phyloP scores from a whole-genome alignment of 306 rosid genomes.

The Sicyos edulis region DNA sequence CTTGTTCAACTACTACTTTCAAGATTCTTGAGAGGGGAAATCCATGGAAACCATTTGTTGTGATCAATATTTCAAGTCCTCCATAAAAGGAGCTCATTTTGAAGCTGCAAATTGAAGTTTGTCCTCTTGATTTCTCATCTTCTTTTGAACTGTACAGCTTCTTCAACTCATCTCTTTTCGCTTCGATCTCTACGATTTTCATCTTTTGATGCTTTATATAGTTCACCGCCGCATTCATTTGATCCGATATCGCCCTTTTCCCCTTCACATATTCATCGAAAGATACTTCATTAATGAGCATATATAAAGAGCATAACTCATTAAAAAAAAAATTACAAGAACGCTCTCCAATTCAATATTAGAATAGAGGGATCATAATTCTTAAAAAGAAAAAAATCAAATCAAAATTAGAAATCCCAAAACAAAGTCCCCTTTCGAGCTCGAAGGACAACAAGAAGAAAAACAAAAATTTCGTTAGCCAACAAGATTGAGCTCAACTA shows the following conservation, averaged over 20 bases:
- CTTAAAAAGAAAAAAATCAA: not conserved
- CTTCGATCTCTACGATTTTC: slow-evolving; percentile 35
- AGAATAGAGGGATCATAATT: too few relatives aligned
- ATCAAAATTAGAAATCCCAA: not conserved
- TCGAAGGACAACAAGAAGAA: not conserved
- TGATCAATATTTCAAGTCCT: slow-evolving; percentile 34
- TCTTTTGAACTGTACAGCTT: slow-evolving; percentile 10
- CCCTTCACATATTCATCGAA: slow-evolving; percentile 31
- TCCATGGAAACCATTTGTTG: slow-evolving; percentile 21
- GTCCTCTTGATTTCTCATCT: slow-evolving; percentile 9
- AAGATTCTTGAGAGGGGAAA: slow-evolving; percentile 33
- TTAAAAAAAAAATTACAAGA: too few relatives aligned
- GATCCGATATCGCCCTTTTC: slow-evolving; percentile 67
- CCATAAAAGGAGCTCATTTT: slow-evolving; percentile 2
- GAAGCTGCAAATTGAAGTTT: slow-evolving; percentile 2
- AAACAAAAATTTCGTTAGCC: too few relatives aligned
- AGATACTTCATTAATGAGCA: too few relatives aligned
- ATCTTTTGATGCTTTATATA: slow-evolving; percentile 46
- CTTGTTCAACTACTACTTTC: slow-evolving; percentile 30
- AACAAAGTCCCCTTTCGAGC: not conserved
- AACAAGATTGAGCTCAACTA: too few relatives aligned
- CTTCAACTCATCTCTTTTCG: slow-evolving; percentile 44
- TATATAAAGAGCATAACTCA: too few relatives aligned
- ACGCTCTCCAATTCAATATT: too few relatives aligned
- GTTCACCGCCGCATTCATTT: slow-evolving; percentile 52